phyloP scores from a whole-genome alignment of 2,329 filamentous ascomycete genomes.

The Cercospora sp. region DNA sequence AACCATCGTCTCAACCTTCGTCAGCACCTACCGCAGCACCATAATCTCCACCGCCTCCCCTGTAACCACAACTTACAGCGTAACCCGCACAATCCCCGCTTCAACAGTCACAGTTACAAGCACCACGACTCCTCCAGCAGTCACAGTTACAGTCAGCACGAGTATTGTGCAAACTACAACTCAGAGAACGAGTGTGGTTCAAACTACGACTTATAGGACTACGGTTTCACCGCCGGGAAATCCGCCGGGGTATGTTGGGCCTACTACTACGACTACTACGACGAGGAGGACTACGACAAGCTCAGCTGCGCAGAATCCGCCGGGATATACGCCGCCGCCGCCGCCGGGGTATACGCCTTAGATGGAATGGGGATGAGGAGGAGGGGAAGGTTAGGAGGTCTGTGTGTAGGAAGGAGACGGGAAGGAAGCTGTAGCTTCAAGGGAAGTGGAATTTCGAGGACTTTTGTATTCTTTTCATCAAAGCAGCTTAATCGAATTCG shows the following conservation, averaged over 20 bases:
- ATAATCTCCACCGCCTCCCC: neutral
- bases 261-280: neutral
- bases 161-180: constrained; percentile 1
- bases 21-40: neutral
- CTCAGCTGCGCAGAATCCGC: neutral
- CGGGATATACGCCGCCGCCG: neutral
- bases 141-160: constrained; percentile 2
- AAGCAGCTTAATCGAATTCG: neutral
- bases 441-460: too few relatives aligned
- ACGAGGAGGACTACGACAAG: neutral
- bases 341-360: too few relatives aligned
- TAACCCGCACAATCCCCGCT: neutral
- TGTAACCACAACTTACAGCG: neutral
- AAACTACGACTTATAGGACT: neutral
- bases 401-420: too few relatives aligned
- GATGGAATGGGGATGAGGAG: neutral
- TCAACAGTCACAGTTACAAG: constrained; percentile 6
- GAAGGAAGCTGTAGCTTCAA: too few relatives aligned
- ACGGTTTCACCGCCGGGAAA: neutral
- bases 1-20: neutral
- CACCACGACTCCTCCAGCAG: neutral
- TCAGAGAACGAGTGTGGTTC: neutral
- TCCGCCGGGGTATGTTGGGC: constrained; percentile 2
- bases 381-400: neutral
- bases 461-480: too few relatives aligned